Base-by-base conservation (phyloP, 1,284 basidiomycete genomes). In the Singerocomus rubriflavus region DNA sequence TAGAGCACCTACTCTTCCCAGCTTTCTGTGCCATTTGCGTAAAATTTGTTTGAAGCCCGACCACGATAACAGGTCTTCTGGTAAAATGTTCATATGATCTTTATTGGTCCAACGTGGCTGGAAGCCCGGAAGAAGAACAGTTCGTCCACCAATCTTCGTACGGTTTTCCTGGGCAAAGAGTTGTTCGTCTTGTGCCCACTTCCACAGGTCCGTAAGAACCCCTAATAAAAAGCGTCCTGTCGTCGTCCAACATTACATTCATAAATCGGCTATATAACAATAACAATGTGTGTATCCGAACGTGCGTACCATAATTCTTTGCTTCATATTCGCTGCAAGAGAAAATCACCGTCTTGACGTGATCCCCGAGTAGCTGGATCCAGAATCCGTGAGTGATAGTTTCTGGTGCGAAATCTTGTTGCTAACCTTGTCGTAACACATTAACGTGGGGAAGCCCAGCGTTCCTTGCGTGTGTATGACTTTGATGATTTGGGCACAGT, bases 301-400 rank as follows among this genome's bases (percentile, higher is more conserved):
- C 26, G 50, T 3, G 26, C 74, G 43, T 60, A 90, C 93, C 94
- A 63, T 95, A 95, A 70, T 98, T 99, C 50, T 89, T 84, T 7
- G 94, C 94, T 71, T 99, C 96, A 60, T 91, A 93, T 73, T 97
- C 96, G 46, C 93, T 97, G 61, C 92, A 95, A 1, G 91, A 88
- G 67, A 95, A 98, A 26, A 98, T 77, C 10, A 94, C 80, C 8
- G 87, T 84, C 40, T 91, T 87, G 40, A 94, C 78, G 57, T 91
- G 85, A 54, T 93, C 88, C 31, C 87, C 84, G 47, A 97, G 83
- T 27, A 96, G 74, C 84, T 93, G 62, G 14, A 25, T 38, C 17
- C 35, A 34, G 40, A 27, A 41, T 26, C 35, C 21, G 52, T 64
- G 29, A 61, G 50, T 48, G 33, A 48, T 27, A 27, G 14, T 37